Evolutionary conservation across 345 rosid genomes (phyloP).

Genomic region (Adansonia digitata): DNA sequence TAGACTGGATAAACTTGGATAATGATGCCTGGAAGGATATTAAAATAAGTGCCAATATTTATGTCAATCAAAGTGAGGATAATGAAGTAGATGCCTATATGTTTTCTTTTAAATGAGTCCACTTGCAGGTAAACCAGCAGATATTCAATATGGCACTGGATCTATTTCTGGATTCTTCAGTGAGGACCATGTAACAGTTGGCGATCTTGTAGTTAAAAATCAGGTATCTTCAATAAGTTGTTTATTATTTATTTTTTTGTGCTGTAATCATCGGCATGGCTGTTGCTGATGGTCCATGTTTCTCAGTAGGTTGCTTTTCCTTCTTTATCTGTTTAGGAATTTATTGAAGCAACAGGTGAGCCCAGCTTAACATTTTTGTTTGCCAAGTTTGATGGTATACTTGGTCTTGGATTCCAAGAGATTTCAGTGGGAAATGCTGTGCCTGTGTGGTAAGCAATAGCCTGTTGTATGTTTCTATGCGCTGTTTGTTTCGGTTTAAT

Average conservation of each 20-base stretch:
- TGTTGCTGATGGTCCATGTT: neutral
- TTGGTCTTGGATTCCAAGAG: conserved; percentile 77
- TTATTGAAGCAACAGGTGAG: conserved; percentile 86
- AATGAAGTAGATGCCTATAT: neutral
- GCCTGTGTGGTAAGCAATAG: conserved; percentile 50
- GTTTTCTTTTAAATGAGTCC: neutral
- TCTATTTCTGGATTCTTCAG: conserved; percentile 82
- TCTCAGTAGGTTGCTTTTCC: neutral
- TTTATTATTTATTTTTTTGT: neutral
- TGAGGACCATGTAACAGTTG: conserved; percentile 69
- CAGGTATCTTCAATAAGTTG: conserved; percentile 40
- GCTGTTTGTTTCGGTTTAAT: neutral
- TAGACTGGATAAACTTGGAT: neutral
- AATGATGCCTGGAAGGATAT: neutral
- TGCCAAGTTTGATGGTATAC: conserved; percentile 83
- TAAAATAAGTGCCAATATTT: neutral
- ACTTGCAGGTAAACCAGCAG: conserved; percentile 48
- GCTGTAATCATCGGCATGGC: neutral
- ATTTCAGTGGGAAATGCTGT: conserved; percentile 57
- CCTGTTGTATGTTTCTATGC: neutral
- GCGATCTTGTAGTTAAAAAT: conserved; percentile 66
- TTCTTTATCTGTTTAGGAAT: conserved; percentile 43
- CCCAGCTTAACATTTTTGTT: conserved; percentile 74
- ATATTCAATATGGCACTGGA: conserved; percentile 84
- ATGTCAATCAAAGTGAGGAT: neutral